Percentiles rank a stretch among this genome's conserved stretches.
These are phyloP conservation scores for Hypoxylon sp. DNA, from an alignment of 2,329 filamentous ascomycete genomes.

Conservation along the genomic window DNA sequence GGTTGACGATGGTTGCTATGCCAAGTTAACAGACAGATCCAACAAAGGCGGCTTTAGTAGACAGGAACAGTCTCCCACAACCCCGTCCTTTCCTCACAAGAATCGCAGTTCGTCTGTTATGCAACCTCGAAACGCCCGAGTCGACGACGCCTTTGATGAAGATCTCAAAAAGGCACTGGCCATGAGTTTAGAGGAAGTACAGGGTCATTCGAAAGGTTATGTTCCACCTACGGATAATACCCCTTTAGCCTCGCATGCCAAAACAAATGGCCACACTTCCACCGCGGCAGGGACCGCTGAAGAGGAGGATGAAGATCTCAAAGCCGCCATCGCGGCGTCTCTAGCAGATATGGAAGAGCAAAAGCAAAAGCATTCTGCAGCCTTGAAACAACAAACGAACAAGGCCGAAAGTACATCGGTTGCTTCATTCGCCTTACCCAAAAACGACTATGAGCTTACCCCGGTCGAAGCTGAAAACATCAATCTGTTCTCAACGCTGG, in stretches of 20 bases:
- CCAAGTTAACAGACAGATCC: slow-evolving; percentile 86
- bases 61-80: slow-evolving; percentile 63
- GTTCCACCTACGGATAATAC: slow-evolving; percentile 68
- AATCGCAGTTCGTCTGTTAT: slow-evolving; percentile 77
- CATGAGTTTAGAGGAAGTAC: slow-evolving; percentile 96
- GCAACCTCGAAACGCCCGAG: slow-evolving; percentile 90
- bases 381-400: slow-evolving; percentile 83
- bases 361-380: slow-evolving; percentile 89
- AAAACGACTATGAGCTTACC: slow-evolving; percentile 95
- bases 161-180: slow-evolving; percentile 93
- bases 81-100: slow-evolving; percentile 67
- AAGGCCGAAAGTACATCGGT: slow-evolving; percentile 64
- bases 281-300: slow-evolving; percentile 69
- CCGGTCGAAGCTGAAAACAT: slow-evolving; percentile 97
- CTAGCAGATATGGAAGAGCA: slow-evolving; percentile 98
- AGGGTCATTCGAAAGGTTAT: slow-evolving; percentile 81
- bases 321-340: slow-evolving; percentile 95
- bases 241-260: slow-evolving; percentile 51
- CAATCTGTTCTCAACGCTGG: slow-evolving; percentile 92
- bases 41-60: slow-evolving; percentile 57
- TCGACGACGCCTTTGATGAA: slow-evolving; percentile 93
- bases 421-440: slow-evolving; percentile 75
- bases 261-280: slow-evolving; percentile 56
- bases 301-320: slow-evolving; percentile 92
- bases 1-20: slow-evolving; percentile 96